Base-by-base conservation (phyloP, 306 rosid species). In the Medicago lupulina region DNA sequence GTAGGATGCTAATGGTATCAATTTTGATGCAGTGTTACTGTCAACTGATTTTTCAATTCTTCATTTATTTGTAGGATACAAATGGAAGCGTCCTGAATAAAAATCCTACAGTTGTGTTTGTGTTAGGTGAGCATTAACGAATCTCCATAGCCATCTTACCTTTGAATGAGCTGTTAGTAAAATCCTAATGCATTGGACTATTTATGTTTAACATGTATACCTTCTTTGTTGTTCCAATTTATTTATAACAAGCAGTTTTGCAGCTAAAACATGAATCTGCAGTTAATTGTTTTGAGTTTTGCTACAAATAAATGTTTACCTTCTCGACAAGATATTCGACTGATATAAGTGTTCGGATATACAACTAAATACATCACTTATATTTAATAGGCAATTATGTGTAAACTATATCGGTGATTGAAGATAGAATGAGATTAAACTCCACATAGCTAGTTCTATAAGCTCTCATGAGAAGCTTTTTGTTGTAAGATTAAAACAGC, bases 21-120 rank as follows among this genome's bases (percentile, higher is more conserved):
- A 31, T 28, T 75, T 18, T 58, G 51, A 15, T 50, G 76, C 47
- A 18, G 21, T 61, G 25, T 28, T 61, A 60, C 70, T 49, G 16
- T 51, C 21, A 57, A 31, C 74, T 62, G 41, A 76, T 28, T 68
- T 34, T 25, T 41, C 43, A 63, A 9, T 31, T 34, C 43, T 76
- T 76, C 46, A 60, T 77, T 68, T 60, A 74, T 36, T 79, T 77
- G 79, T 80, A 95, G 99, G 89, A 76, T 82, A 79, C 78, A 70
- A 82, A 80, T 77, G 83, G 89, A 82, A 82, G 87, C 79, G 28
- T 87, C 67, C 81, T 75, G 43, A 88, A 77, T 74, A 88, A 86
- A 89, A 95, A 89, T 4, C 93, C 92, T 51, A 90, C 96, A 9
- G 90, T 96, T 79, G 90, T 96, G 79, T 96, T 96, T 88, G 99